Percentiles rank a stretch among this genome's conserved stretches.
These are phyloP conservation scores for Lolium rigidum DNA, from an alignment of 176 grass and related monocot species.

Conservation along the genomic window DNA sequence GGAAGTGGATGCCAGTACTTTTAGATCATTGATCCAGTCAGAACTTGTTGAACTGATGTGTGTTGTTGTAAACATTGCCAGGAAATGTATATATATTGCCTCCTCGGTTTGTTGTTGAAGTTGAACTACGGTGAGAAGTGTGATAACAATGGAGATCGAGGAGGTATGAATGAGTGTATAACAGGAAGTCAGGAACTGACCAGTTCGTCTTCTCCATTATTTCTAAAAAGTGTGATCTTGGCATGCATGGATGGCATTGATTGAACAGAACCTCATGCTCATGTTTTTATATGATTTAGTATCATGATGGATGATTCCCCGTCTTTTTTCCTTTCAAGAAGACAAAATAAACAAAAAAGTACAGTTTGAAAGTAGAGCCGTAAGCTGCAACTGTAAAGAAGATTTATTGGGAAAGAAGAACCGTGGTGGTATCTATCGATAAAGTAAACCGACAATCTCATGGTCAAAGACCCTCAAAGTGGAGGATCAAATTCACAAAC, in stretches of 20 bases:
- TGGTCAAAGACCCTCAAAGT: conserved; percentile 3
- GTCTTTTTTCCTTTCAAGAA: neutral
- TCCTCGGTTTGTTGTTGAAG: neutral
- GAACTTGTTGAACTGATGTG: conserved; percentile 6
- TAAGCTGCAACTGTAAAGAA: neutral
- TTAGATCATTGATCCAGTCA: neutral
- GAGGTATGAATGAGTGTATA: neutral
- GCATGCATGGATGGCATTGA: neutral
- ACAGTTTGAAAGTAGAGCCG: neutral
- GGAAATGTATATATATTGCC: neutral
- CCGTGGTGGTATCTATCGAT: neutral
- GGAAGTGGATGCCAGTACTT: neutral
- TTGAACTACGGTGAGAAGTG: neutral
- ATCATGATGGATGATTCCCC: neutral
- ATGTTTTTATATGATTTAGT: neutral
- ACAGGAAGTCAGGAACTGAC: neutral
- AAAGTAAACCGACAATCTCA: neutral
- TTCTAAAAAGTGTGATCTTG: neutral
- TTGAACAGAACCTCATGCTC: neutral
- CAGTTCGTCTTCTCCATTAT: neutral
- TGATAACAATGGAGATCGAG: neutral
- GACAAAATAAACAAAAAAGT: neutral
- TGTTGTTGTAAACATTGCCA: neutral
- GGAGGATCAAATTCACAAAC: conserved; percentile 18
- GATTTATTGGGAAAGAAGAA: neutral